These are phyloP conservation scores for Botrytis cinerea DNA, from an alignment of 2,329 filamentous ascomycete genomes.

Conservation along the genomic window DNA sequence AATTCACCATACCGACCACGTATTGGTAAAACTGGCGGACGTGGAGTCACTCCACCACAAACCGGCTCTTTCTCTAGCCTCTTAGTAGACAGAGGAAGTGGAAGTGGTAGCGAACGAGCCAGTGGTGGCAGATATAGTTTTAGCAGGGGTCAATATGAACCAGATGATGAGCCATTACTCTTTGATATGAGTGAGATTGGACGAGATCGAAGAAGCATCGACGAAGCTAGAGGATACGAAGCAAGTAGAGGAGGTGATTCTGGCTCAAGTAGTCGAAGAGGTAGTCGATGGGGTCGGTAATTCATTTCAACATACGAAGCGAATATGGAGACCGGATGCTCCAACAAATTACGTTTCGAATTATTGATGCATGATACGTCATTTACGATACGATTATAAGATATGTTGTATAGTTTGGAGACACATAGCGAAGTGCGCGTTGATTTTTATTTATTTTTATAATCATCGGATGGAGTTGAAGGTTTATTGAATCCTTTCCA, in stretches of 20 bases:
- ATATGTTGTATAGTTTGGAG: slow-evolving; percentile 28
- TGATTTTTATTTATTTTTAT: slow-evolving; percentile 17
- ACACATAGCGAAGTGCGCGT: slow-evolving; percentile 28
- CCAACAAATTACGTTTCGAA: slow-evolving; percentile 30
- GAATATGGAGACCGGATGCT: slow-evolving; percentile 10
- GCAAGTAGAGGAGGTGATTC: slow-evolving; percentile 38
- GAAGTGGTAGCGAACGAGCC: slow-evolving; percentile 43
- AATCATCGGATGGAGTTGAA: slow-evolving; percentile 26
- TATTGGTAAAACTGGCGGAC: slow-evolving; percentile 39
- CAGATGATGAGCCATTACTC: slow-evolving; percentile 68
- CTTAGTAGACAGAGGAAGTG: slow-evolving; percentile 38
- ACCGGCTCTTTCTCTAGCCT: slow-evolving; percentile 43
- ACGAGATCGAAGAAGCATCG: slow-evolving; percentile 55
- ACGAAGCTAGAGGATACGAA: slow-evolving; percentile 48
- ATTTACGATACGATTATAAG: slow-evolving; percentile 33
- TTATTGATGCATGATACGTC: slow-evolving; percentile 35
- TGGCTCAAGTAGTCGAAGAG: slow-evolving; percentile 37
- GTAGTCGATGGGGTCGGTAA: slow-evolving; percentile 39
- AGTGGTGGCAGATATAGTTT: slow-evolving; percentile 47
- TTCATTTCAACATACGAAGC: slow-evolving; percentile 25
- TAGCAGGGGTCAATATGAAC: slow-evolving; percentile 50
- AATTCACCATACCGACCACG: slow-evolving; percentile 40
- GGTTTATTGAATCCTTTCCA: slow-evolving; percentile 10
- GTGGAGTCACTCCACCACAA: slow-evolving; percentile 40
- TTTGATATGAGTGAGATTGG: slow-evolving; percentile 75